These are phyloP conservation scores for Vinca minor DNA, from an alignment of 257 asterid genomes.

Conservation along the genomic window DNA sequence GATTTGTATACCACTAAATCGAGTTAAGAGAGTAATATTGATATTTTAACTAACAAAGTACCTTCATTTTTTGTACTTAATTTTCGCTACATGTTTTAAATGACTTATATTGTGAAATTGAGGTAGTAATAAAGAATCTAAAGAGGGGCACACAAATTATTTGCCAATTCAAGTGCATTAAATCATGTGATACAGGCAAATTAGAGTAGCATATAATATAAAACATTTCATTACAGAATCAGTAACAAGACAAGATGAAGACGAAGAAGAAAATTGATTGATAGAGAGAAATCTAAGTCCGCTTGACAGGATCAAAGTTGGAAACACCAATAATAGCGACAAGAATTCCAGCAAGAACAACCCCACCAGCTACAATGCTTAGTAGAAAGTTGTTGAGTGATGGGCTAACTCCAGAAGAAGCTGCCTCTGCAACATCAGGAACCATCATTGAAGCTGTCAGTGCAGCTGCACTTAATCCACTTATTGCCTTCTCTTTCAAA, in stretches of 20 bases:
- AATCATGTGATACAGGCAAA: too few species aligned
- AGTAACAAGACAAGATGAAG: not conserved
- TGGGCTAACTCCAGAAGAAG: slow-evolving; percentile 28
- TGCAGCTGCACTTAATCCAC: slow-evolving; percentile 34
- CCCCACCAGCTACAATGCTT: slow-evolving; percentile 44
- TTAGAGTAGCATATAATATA: slow-evolving; percentile 2
- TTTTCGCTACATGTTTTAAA: too few species aligned
- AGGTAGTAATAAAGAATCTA: too few species aligned
- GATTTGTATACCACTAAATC: too few species aligned
- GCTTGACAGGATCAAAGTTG: slow-evolving; percentile 48
- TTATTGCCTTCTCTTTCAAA: slow-evolving; percentile 36
- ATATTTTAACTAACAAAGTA: too few species aligned
- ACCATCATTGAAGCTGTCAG: slow-evolving; percentile 32
- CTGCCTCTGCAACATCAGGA: slow-evolving; percentile 50
- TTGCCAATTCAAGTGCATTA: not conserved
- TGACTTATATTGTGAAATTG: too few species aligned
- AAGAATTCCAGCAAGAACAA: slow-evolving; percentile 30
- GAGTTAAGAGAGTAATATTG: too few species aligned
- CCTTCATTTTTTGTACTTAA: too few species aligned
- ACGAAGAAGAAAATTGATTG: not conserved
- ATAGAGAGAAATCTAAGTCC: slow-evolving; percentile 18
- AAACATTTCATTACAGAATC: not conserved
- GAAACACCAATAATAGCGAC: slow-evolving; percentile 44
- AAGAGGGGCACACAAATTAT: not conserved
- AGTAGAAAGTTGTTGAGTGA: slow-evolving; percentile 54